Base-by-base conservation (phyloP, 2,329 filamentous ascomycete species). In the Neofusicoccum umdonicola region DNA sequence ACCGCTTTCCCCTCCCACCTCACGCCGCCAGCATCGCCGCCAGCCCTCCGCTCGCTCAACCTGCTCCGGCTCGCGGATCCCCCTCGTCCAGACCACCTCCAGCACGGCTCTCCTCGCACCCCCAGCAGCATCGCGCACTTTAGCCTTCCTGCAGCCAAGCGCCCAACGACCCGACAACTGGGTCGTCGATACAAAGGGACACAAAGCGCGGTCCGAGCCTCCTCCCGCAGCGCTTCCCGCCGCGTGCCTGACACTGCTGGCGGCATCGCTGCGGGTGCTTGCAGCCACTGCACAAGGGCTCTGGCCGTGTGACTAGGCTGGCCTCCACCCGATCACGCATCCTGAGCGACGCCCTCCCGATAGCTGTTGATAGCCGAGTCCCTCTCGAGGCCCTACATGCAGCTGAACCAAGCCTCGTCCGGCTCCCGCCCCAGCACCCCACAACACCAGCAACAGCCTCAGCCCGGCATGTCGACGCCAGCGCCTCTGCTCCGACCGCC, bases 401-500 rank as follows among this genome's bases (percentile, higher is more conserved):
- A 63, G 41, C 62, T 48, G 22, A 41, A 52, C 34, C 41, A 60
- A 6, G 12, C 44, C 35, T 45, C 63, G 7, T 42, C 63, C 54
- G 63, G 52, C 34, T 51, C 63, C 15, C 52, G 52, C 45, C 63
- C 63, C 22, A 48, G 56, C 57, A 62, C 57, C 57, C 57, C 63
- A 35, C 56, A 60, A 54, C 56, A 45, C 42, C 63, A 61, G 15
- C 15, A 54, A 35, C 63, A 64, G 51, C 39, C 63, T 8, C 57
- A 62, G 5, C 41, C 37, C 56, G 50, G 83, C 71, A 91, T 93
- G 88, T 87, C 90, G 65, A 88, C 90, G 56, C 88, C 90, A 61
- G 91, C 89, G 62, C 92, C 92, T 66, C 86, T 96, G 65, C 88
- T 96, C 64, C 90, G 92, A 67, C 91, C 92, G 63, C 92, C 92